These are phyloP conservation scores for Chrysochromulina parva DNA, from an alignment of 78 protist genomes.

Conservation along the genomic window DNA sequence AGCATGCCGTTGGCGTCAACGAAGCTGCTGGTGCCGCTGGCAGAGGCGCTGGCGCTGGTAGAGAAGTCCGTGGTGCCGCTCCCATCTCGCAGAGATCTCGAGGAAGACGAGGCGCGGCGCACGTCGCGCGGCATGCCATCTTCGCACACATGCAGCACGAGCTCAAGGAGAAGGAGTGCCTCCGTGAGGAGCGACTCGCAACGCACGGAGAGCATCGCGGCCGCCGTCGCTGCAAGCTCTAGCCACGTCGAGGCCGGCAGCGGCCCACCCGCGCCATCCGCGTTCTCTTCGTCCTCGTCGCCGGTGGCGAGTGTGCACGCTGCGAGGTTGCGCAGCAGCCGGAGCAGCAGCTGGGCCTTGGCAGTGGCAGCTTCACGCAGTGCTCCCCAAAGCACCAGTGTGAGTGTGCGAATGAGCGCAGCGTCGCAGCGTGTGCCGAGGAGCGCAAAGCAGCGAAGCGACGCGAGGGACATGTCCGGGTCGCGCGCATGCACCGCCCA, in stretches of 20 bases:
- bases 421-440: background rate
- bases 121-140: too few relatives aligned
- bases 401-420: background rate
- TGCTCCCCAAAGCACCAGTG: background rate
- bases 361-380: background rate
- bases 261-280: background rate
- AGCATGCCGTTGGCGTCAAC: too few relatives aligned
- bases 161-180: background rate
- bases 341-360: background rate
- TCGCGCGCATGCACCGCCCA: background rate
- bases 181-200: background rate
- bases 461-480: background rate
- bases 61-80: too few relatives aligned
- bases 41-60: too few relatives aligned
- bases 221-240: background rate
- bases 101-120: too few relatives aligned
- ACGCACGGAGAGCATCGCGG: background rate
- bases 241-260: background rate
- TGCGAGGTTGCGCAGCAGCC: background rate
- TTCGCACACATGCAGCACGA: background rate
- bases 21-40: too few relatives aligned
- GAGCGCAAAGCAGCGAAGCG: background rate
- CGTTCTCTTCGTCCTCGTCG: too few relatives aligned
- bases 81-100: too few relatives aligned
- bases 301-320: background rate